Base-by-base conservation (phyloP, 75 land plant species). In the Chamaecyparis obtusa region DNA sequence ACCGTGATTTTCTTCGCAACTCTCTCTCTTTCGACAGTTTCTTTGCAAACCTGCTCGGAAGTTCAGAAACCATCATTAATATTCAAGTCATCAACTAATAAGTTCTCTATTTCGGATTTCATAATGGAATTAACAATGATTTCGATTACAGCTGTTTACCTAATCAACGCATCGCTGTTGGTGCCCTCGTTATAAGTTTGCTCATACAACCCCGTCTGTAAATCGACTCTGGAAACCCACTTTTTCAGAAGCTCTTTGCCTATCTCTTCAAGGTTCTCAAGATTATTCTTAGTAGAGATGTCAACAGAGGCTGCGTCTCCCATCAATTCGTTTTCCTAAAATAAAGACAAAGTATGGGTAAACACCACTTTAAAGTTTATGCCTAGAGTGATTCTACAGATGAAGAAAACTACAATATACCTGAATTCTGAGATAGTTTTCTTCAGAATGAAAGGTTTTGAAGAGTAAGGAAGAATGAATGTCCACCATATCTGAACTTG, bases 401-500 rank as follows among this genome's bases (percentile, higher is more conserved):
- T 11, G 16, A n/a, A 37, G 14, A 24, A 37, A 37, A 41, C 0
- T 44, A 84, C 0, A 11, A 44, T 48, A 48, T 4, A 93, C 94
- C 88, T 94, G 92, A 32, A 94, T 94, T 33, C 97, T 86, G 3
- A 95, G 87, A 44, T 93, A 95, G 43, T 87, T 91, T 2, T 86
- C n/a, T 24, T 78, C 85, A 9, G 67, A 86, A 1, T 87, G 87
- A 27, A 90, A 88, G 80, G 93, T 89, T 87, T 92, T 77, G 75
- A 95, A 93, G 17, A 90, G 72, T 14, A 89, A 85, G 51, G 89
- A 83, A 1, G 84, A 1, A 82, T 91, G 91, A 57, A 90, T 87
- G 85, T 95, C 97, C 21, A 92, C 89, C 95, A 96, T 92, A 82
- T 96, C 96, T 1, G 91, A 85, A 48, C 89, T 90, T 15, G 90